Base-by-base conservation (phyloP, 805 yeast genomes). In the Kazachstania taianensis region DNA sequence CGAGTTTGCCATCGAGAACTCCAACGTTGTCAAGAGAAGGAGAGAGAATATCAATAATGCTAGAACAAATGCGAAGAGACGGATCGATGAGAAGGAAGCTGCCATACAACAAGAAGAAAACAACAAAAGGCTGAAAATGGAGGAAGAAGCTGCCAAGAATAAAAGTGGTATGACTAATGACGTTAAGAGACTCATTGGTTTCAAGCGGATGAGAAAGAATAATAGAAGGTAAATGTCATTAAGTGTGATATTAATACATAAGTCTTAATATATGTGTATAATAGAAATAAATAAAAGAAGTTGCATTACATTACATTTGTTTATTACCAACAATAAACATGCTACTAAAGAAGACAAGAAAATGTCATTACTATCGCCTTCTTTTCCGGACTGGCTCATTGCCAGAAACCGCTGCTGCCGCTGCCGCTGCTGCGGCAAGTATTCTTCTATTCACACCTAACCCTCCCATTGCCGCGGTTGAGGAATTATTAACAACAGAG, bases 1-100 rank as follows among this genome's bases (percentile, higher is more conserved):
- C 22, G 98, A 92, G 57, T 92, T 92, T 66, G 96, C 98, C 5
- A 71, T 92, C 50, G 98, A 92, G 57, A 86, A 92, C 57, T 94
- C 96, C 20, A 81, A 82, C 53, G 95, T 92, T 39, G 79, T 92
- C 28, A 83, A 82, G 63, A 80, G 96, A 62, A 79, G 96, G 66
- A 72, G 73, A 42, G 96, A 86, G 35, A 76, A 69, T 49, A 70
- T 72, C 24, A 57, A 57, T 50, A 59, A 58, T 33, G 62, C 72
- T 13, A 62, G 61, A 44, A 64, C 61, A 24, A 38, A 49, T 16
- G 54, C 58, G 9, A 46, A 42, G 23, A 55, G 60, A 36, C 56
- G 43, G 37, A 49, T 41, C 18, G 55, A 48, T 14, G 56, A 49
- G 13, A 49, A 41, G 12, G 48, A 36, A 12, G 42, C 41, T 17